Evolutionary conservation across 495 filamentous ascomycete genomes (phyloP), one percentile per base, ranked within the genome.

Genomic region (Talaromyces proteolyticus): DNA sequence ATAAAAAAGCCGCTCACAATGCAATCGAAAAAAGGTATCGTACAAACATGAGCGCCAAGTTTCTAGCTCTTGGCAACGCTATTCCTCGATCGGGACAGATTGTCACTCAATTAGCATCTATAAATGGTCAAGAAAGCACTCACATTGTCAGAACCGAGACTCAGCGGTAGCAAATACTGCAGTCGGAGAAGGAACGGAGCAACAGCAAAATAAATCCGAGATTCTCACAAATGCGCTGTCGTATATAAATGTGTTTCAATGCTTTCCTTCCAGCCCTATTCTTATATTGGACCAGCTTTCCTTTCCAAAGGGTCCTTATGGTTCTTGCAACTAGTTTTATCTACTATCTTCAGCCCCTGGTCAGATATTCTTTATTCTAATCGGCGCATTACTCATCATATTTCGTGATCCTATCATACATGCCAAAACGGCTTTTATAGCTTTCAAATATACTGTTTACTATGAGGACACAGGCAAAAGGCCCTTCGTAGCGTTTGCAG

Each of bases 381-480:
- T 34, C 29, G 29, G 29, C 29, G 8, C 29, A 14, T 34, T 34
- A 34, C 29, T 34, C 29, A 34, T 34, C 29, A 34, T 34, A 34
- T 34, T 34, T 34, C 29, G 29, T 34, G 29, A 34, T n/a, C 29
- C 8, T 34, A 34, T 34, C 29, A 14, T 34, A 34, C 29, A 34
- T 34, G 29, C 29, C 14, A 34, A 34, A 14, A n/a, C n/a, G n/a
- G n/a, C n/a, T n/a, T n/a, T n/a, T n/a, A n/a, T n/a, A n/a, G n/a
- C n/a, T n/a, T n/a, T n/a, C n/a, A n/a, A n/a, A n/a, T n/a, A n/a
- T n/a, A n/a, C n/a, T n/a, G n/a, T n/a, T n/a, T n/a, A n/a, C n/a
- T n/a, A n/a, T n/a, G 47, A 37, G 11, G 45, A 36, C 45, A 47
- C 45, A 36, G 25, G 29, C 4, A 19, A 47, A 20, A 23, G 19